phyloP scores from a whole-genome alignment of 441 rosid species.

The Hypseocharis bilobata region DNA sequence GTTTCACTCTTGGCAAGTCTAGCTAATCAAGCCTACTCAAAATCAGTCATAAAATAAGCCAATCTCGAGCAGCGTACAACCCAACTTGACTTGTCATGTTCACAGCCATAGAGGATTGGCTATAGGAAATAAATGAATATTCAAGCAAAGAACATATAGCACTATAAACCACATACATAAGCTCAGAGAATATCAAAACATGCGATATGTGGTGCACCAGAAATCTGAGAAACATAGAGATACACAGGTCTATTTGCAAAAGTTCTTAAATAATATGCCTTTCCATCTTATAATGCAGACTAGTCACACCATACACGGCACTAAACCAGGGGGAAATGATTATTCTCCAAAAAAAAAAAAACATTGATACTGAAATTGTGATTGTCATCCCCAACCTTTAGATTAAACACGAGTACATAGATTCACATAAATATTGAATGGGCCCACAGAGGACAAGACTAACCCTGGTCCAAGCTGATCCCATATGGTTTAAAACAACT shows the following conservation, averaged over 20 bases:
- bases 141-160: no score
- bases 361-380: not conserved
- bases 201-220: no score
- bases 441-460: not conserved
- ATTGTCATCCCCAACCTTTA: not conserved
- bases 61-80: not conserved
- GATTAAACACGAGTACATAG: not conserved
- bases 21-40: not conserved
- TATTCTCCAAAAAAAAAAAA: not conserved
- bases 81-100: not conserved
- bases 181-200: no score
- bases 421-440: not conserved
- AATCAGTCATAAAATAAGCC: not conserved
- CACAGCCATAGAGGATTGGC: no score
- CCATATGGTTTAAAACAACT: not conserved
- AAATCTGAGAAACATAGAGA: no score
- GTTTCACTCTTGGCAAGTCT: not conserved
- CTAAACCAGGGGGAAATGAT: no score
- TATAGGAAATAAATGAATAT: no score
- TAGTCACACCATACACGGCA: no score
- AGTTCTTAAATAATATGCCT: no score
- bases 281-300: no score
- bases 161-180: no score
- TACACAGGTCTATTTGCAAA: no score
- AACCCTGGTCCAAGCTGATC: conserved; percentile 1